phyloP scores from a whole-genome alignment of 2,329 filamentous ascomycete genomes.

The Alternaria viburni region DNA sequence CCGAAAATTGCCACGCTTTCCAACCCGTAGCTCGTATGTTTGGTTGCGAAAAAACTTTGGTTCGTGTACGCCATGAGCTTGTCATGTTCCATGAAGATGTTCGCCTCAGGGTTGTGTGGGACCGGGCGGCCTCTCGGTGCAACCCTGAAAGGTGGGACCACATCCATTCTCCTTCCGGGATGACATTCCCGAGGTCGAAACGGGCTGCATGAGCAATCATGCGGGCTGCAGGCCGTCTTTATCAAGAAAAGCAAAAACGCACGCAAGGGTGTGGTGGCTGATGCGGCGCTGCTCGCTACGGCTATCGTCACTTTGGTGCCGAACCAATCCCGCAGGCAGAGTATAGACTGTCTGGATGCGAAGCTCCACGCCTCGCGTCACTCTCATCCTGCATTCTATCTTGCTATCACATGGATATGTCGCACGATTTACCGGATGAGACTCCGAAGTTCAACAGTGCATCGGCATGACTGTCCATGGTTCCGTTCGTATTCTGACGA shows the following conservation, averaged over 20 bases:
- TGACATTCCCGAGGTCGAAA: conserved; percentile 13
- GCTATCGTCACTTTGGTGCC: conserved; percentile 1
- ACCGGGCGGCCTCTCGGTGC: conserved; percentile 11
- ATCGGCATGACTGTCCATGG: background rate
- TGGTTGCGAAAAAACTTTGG: background rate
- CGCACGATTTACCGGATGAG: background rate
- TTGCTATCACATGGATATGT: background rate
- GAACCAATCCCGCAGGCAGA: background rate
- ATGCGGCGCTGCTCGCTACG: conserved; percentile 11
- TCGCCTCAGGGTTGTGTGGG: conserved; percentile 8
- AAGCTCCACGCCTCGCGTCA: background rate
- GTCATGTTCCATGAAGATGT: conserved; percentile 3
- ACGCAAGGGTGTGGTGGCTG: conserved; percentile 6
- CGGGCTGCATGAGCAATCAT: conserved; percentile 14
- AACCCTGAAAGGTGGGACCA: conserved; percentile 16
- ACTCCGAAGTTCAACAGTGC: background rate
- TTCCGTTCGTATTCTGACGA: background rate
- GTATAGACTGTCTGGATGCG: background rate
- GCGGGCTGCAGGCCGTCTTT: conserved; percentile 5
- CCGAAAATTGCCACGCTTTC: background rate
- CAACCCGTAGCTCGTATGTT: background rate
- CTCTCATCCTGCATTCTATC: background rate
- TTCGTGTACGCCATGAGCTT: conserved; percentile 7
- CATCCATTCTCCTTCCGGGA: conserved; percentile 2
- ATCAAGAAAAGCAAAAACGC: conserved; percentile 5